phyloP scores from a whole-genome alignment of 2,329 filamentous ascomycete genomes.

The Diaporthe citriasiana region DNA sequence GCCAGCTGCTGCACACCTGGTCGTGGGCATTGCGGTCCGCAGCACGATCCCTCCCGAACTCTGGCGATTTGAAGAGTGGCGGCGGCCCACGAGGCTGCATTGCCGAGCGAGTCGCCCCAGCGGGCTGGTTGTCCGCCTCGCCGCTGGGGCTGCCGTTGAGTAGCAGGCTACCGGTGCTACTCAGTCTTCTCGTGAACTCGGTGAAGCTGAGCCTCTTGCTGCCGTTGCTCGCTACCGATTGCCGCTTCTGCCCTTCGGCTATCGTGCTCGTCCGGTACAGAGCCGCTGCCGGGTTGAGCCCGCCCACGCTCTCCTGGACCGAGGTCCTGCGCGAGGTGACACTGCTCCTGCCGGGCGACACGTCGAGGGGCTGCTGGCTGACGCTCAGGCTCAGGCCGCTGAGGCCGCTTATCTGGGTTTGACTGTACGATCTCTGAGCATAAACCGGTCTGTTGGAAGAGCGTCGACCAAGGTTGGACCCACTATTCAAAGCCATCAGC shows the following conservation, averaged over 20 bases:
- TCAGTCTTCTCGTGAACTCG: slow-evolving; percentile 72
- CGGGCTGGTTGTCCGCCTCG: slow-evolving; percentile 59
- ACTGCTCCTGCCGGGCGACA: slow-evolving; percentile 37
- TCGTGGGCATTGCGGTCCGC: slow-evolving; percentile 53
- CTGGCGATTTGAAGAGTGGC: slow-evolving; percentile 46
- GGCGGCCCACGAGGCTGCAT: slow-evolving; percentile 51
- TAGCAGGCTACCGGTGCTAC: slow-evolving; percentile 72
- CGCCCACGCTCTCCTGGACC: slow-evolving; percentile 30
- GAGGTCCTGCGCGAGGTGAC: slow-evolving; percentile 27
- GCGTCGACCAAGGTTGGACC: slow-evolving; percentile 42
- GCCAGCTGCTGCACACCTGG: slow-evolving; percentile 66
- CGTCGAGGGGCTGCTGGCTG: background rate
- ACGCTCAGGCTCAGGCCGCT: slow-evolving; percentile 27
- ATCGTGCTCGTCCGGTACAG: slow-evolving; percentile 45
- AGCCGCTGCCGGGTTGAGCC: slow-evolving; percentile 40
- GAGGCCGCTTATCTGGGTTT: slow-evolving; percentile 50
- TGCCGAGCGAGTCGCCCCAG: slow-evolving; percentile 50
- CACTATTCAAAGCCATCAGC: slow-evolving; percentile 50
- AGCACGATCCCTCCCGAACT: slow-evolving; percentile 49
- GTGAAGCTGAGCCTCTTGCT: slow-evolving; percentile 71
- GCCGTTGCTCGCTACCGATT: slow-evolving; percentile 63
- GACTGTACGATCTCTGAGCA: slow-evolving; percentile 62
- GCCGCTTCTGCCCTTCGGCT: slow-evolving; percentile 53
- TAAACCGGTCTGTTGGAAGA: slow-evolving; percentile 61
- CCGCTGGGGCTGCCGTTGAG: slow-evolving; percentile 65